Evolutionary conservation across 306 rosid species (phyloP), one percentile per base, ranked within the genome.

Genomic region (Astragalus membranaceus): DNA sequence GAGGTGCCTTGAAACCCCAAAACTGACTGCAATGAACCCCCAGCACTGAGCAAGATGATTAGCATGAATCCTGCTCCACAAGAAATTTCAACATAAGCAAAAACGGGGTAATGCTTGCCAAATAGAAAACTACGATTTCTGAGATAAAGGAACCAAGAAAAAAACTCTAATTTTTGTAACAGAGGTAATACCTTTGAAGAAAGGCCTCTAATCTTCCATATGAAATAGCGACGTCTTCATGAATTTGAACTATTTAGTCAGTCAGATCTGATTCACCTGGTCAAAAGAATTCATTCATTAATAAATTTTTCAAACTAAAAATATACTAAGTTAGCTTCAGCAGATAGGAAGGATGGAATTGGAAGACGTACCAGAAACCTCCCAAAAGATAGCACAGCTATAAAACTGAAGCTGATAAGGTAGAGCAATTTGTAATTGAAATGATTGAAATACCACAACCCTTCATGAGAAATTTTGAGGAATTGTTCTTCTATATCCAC

Each of bases 361-460:
- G 66, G 65, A 80, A 23, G 57, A 73, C 87, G 41, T 57, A 85
- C 94, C 89, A 64, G 74, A 56, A 64, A 33, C 80, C 73, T 79
- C 54, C 58, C 67, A 42, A 62, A 74, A 67, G 61, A 48, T 39
- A 33, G 75, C 63, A 67, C 39, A 57, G 81, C 75, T 46, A 65
- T 67, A 69, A 64, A 71, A 63, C 47, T 53, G 69, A 70, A 63
- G 73, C 53, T 48, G 69, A 60, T 36, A 56, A 64, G 48, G 65
- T 39, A 70, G 50, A 62, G 73, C 66, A 58, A 23, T 67, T 67
- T 74, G 76, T 51, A 63, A 68, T 77, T 74, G 69, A 75, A 70
- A 67, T 77, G 48, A 68, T 78, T 7, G 60, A 70, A 42, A 44
- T 41, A 55, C 58, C 68, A 71, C 48, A 10, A 47, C 44, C 80